Percentiles rank a stretch among this genome's conserved stretches.
Conservation (phyloP, 192 early-diverging fungal genomes). For the Backusella tarrabulga region DNA sequence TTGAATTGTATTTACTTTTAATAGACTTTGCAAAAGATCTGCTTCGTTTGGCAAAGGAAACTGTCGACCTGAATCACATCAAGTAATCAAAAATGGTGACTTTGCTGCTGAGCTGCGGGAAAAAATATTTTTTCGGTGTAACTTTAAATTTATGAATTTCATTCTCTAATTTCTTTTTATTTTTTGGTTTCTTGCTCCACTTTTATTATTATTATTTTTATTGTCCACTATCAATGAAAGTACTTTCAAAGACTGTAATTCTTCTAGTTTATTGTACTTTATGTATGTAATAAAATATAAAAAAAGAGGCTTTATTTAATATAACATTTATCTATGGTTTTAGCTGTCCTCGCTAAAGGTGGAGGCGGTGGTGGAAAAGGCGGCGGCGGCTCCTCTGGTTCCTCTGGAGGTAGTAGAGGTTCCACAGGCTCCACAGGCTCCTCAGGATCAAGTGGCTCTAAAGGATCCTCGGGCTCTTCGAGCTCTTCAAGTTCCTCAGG, state of each 20-base stretch:
- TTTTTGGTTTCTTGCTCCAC: background rate
- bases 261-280: slow-evolving; percentile 13
- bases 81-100: background rate
- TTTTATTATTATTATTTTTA: background rate
- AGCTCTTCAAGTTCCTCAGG: background rate
- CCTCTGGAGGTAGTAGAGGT: background rate
- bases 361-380: background rate
- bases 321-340: background rate
- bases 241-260: slow-evolving; percentile 5
- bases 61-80: background rate
- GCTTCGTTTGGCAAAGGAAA: background rate
- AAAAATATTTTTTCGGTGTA: background rate
- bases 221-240: background rate
- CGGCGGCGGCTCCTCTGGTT: background rate
- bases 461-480: background rate
- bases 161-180: background rate
- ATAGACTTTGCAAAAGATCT: background rate
- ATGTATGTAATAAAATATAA: slow-evolving; percentile 12
- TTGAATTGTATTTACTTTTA: background rate
- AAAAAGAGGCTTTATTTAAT: background rate
- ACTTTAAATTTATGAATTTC: background rate
- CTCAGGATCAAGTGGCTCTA: background rate
- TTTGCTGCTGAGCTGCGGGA: background rate
- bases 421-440: background rate
- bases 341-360: slow-evolving; percentile 28